Base-by-base conservation (phyloP, 352 stramenopile species). In the Globisporangium carolinianum region DNA sequence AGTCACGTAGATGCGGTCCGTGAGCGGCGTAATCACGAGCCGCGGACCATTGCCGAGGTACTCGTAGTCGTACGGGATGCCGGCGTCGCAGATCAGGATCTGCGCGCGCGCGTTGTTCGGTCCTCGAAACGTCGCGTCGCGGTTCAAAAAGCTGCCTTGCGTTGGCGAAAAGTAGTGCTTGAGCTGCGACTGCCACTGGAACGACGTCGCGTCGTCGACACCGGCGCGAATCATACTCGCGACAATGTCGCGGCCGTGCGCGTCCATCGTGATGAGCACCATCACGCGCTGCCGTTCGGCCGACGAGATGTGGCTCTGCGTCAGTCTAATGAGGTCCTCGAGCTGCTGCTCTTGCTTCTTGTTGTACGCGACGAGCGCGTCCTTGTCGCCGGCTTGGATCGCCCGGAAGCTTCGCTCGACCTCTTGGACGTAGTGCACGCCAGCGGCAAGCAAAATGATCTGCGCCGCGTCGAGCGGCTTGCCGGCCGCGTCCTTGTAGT, bases 1-100 rank as follows among this genome's bases (percentile, higher is more conserved):
- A 14, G 93, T 98, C 51, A 98, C 91, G 71, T 98, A 98, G 55
- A 98, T 98, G 55, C 95, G 89, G 87, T 98, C 95, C 17, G 94
- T 98, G 12, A 98, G 67, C 10, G 94, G 92, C 17, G 95, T 98
- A 62, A 98, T 98, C 51, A 98, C 94, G 14, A 98, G 76, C 2
- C 94, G 80, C 15, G 91, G 86, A 0, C 94, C 91, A 62, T 98
- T 98, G 36, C 95, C 95, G 0, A 98, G 73, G 69, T 98, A 98
- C 62, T 98, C 95, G 73, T 98, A 98, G 65, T 98, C 92, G 65
- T 98, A 98, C 10, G 92, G 89, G 61, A 98, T 89, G 35, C 88
- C 87, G 24, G 95, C 95, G 61, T 97, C 91, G 57, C 83, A 94
- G 56, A 98, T 98, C 6, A 95, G 63, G 55, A 96, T 96, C 53